Conservation (phyloP, 148 eudicot genomes). For the Cornus florida region DNA sequence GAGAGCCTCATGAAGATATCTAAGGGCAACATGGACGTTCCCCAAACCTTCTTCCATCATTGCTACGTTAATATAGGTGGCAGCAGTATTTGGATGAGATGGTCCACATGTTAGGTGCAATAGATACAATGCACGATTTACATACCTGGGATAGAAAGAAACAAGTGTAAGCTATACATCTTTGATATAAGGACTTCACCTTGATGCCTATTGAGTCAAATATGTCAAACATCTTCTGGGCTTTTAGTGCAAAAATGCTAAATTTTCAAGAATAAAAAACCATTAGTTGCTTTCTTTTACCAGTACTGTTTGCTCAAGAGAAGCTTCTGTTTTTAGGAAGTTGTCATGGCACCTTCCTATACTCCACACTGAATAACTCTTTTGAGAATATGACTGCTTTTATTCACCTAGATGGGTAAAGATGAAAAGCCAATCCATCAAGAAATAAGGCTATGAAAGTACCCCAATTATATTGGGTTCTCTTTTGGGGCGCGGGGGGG, state of each 20-base stretch:
- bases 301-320: too few species aligned
- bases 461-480: too few species aligned
- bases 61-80: conserved; percentile 92
- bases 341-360: too few species aligned
- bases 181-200: neutral
- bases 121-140: conserved; percentile 88
- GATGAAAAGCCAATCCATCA: too few species aligned
- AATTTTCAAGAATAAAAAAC: neutral
- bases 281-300: too few species aligned
- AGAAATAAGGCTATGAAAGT: too few species aligned
- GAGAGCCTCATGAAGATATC: conserved; percentile 93
- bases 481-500: too few species aligned
- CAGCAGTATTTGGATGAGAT: conserved; percentile 96
- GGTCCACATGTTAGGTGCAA: conserved; percentile 93
- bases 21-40: conserved; percentile 87
- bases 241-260: neutral
- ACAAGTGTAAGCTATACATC: neutral
- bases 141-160: conserved; percentile 56
- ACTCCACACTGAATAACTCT: too few species aligned
- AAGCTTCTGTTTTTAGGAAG: too few species aligned
- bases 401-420: too few species aligned
- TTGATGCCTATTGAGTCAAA: neutral
- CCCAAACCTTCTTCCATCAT: conserved; percentile 99
- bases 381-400: too few species aligned
- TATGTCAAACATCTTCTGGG: neutral